Base-by-base conservation (phyloP, 2,329 filamentous ascomycete genomes). In the Anthostomella pinea region DNA sequence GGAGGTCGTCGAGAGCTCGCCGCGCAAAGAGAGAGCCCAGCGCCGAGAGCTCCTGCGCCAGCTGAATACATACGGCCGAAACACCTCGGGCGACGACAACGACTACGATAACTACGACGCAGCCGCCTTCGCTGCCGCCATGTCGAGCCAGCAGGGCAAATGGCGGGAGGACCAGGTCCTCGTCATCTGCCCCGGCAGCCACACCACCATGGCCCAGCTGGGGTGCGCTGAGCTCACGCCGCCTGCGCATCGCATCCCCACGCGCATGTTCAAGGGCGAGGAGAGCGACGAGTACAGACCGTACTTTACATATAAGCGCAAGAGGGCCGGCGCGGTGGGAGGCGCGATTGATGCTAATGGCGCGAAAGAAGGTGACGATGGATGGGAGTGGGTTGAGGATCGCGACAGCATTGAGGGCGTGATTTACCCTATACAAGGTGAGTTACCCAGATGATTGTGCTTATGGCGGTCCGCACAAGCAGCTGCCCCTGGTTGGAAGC, bases 201-300 rank as follows among this genome's bases (percentile, higher is more conserved):
- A 85, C 66, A 91, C 83, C 48, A 95, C 89, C 41, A 80, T 95
- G 68, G 90, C 89, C 50, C 89, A 95, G 74, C 77, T 95, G 25
- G 90, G 90, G 33, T 84, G 93, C 53, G 83, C 81, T 53, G 90
- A 96, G 69, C 83, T 97, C 63, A 95, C 90, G 22, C 90, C 89
- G 27, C 88, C 93, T n/a, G 77, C 82, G 45, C 79, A 87, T 62
- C 86, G 89, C 51, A 78, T 97, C 50, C 81, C 86, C 20, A 96
- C 91, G 64, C 85, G 93, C 69, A 95, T 98, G 89, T 98, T 97
- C 35, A 80, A 82, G 51, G 89, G 94, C 57, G 75, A 77, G 35
- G 86, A 87, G 40, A 81, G 85, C 58, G 89, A 80, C 58, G 85
- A 91, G 20, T 81, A 73, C 69, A 63, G 71, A 56, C 89, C 91